Evolutionary conservation across 2,329 filamentous ascomycete genomes (phyloP).

Genomic region (Pezicula radicicola): DNA sequence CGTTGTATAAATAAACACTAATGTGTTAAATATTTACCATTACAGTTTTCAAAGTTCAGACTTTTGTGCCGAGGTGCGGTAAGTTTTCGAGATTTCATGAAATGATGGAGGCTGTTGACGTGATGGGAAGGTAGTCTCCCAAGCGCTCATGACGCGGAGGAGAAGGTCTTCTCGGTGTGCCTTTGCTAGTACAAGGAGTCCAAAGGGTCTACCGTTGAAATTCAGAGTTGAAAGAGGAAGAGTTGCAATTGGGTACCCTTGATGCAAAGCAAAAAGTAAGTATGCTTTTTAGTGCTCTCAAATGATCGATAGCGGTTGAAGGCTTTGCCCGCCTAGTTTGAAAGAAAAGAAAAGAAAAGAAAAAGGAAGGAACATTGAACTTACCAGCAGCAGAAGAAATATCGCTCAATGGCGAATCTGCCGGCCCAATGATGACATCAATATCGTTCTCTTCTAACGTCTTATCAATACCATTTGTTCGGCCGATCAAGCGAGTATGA

Average conservation of each 20-base stretch:
- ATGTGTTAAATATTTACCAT: too few relatives aligned
- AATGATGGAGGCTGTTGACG: too few relatives aligned
- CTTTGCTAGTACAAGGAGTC: background rate
- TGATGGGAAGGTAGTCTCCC: background rate
- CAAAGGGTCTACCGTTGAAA: background rate
- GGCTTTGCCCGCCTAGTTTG: too few relatives aligned
- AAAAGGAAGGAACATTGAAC: too few relatives aligned
- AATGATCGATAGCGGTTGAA: too few relatives aligned
- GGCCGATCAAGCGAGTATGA: background rate
- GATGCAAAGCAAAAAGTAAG: background rate
- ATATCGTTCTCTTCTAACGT: too few relatives aligned
- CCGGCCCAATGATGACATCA: background rate
- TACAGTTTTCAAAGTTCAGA: too few relatives aligned
- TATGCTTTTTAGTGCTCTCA: too few relatives aligned
- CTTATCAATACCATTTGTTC: background rate
- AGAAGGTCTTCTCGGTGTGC: background rate
- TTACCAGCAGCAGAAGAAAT: background rate
- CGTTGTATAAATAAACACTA: too few relatives aligned
- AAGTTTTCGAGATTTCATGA: too few relatives aligned
- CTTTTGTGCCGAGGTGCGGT: too few relatives aligned
- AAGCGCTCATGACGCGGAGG: background rate
- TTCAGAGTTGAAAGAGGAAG: background rate
- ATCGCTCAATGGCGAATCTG: background rate
- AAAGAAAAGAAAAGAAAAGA: too few relatives aligned
- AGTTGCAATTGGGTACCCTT: background rate